Conservation (phyloP, 2,329 filamentous ascomycete species). For the Colletotrichum spaethianum region DNA sequence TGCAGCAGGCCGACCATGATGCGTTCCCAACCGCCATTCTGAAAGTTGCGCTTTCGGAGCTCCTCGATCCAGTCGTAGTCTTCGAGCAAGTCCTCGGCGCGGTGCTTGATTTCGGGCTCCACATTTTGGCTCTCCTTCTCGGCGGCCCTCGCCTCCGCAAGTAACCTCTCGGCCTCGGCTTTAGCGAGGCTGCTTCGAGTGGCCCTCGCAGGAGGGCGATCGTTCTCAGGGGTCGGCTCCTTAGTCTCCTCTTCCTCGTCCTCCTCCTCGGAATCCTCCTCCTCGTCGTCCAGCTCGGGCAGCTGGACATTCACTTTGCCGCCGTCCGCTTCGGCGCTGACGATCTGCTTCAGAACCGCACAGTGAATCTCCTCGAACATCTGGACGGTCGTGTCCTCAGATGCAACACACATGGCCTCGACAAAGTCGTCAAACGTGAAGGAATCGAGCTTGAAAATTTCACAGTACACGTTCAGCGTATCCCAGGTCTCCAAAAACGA, state of each 20-base stretch:
- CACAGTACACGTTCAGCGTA: slow-evolving; percentile 97
- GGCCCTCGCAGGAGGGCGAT: slow-evolving; percentile 77
- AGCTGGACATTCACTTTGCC: slow-evolving; percentile 86
- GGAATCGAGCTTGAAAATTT: slow-evolving; percentile 93
- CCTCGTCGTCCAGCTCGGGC: slow-evolving; percentile 80
- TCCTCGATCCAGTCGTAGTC: slow-evolving; percentile 89
- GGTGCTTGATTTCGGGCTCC: slow-evolving; percentile 69
- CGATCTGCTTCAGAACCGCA: slow-evolving; percentile 87
- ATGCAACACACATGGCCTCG: slow-evolving; percentile 86
- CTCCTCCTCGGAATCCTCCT: slow-evolving; percentile 76
- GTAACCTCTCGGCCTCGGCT: slow-evolving; percentile 79
- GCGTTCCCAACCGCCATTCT: slow-evolving; percentile 90
- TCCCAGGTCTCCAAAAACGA: slow-evolving; percentile 93
- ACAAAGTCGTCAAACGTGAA: slow-evolving; percentile 98
- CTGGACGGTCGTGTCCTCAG: slow-evolving; percentile 82
- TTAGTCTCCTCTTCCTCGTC: slow-evolving; percentile 68
- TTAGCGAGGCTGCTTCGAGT: slow-evolving; percentile 91
- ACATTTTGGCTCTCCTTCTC: slow-evolving; percentile 59
- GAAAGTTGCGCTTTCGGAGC: slow-evolving; percentile 86
- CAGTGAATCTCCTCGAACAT: slow-evolving; percentile 94
- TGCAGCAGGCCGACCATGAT: slow-evolving; percentile 90
- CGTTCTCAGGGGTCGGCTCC: slow-evolving; percentile 77
- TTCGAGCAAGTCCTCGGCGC: slow-evolving; percentile 81
- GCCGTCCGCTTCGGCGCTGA: slow-evolving; percentile 80
- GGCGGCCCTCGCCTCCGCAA: slow-evolving; percentile 70